Percentiles rank a stretch among this genome's conserved stretches.
phyloP scores from a whole-genome alignment of 106 monocot species.

The Dendrobium nobile region DNA sequence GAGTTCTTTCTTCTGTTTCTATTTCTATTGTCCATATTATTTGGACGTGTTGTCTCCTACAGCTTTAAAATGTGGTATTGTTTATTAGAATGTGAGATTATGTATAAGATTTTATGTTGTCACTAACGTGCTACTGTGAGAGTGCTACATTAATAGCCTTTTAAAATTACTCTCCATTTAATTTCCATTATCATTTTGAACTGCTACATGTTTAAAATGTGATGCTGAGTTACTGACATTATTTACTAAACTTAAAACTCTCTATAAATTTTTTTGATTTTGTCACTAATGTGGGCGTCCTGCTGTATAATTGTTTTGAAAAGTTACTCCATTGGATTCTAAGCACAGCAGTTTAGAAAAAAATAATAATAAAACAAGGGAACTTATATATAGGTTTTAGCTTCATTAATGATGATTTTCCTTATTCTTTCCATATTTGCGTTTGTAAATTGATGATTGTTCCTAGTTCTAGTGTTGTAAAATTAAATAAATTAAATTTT shows the following conservation, averaged over 20 bases:
- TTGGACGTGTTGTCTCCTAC: not conserved
- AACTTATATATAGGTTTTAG: constrained; percentile 1
- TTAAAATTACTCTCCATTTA: no score
- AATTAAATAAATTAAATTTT: not conserved
- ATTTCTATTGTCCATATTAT: not conserved
- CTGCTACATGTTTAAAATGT: not conserved
- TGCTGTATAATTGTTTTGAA: not conserved
- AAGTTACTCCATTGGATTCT: not conserved
- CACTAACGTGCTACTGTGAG: no score
- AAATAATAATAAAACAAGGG: not conserved
- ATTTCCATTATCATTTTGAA: no score
- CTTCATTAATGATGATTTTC: not conserved
- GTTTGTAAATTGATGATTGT: not conserved
- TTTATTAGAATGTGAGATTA: no score
- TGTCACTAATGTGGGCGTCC: not conserved
- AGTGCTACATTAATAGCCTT: no score
- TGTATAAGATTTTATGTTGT: no score
- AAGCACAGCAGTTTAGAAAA: not conserved
- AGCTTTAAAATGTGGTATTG: no score
- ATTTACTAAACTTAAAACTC: not conserved
- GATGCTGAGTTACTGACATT: not conserved
- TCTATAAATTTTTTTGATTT: not conserved
- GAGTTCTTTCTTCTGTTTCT: not conserved
- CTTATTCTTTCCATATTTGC: not conserved
- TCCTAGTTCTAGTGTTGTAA: not conserved